A percentile compares a stretch with the other conserved stretches of the same genome.
Evolutionary conservation across 108 stramenopile species (phyloP).

Genomic region (Cyclotella sp.): DNA sequence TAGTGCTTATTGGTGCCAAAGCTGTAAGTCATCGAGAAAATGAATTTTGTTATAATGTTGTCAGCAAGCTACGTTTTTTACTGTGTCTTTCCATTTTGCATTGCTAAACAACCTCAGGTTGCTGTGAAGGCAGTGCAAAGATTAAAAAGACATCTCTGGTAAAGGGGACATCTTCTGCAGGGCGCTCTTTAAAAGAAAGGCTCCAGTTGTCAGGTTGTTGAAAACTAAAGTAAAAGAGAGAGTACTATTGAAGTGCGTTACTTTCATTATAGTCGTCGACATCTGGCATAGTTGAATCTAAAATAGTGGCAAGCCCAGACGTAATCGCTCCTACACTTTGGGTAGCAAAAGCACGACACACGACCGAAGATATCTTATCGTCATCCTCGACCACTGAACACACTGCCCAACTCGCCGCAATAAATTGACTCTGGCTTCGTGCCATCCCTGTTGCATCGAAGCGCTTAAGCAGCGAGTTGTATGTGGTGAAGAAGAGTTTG

Average conservation of each 20-base stretch:
- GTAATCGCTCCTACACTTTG: constrained; percentile 42
- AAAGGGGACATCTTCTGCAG: too few relatives aligned
- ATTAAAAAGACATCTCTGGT: not conserved
- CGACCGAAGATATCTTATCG: constrained; percentile 13
- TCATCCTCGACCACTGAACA: constrained; percentile 20
- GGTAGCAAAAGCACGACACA: constrained; percentile 30
- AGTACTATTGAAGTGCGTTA: constrained; percentile 10
- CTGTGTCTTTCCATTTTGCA: not conserved
- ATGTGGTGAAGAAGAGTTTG: constrained; percentile 10
- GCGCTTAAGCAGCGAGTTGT: constrained; percentile 3
- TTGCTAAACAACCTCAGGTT: not conserved
- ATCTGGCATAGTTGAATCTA: constrained; percentile 4
- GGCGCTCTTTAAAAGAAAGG: too few relatives aligned
- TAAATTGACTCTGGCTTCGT: constrained; percentile 4
- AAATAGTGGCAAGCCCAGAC: constrained; percentile 37
- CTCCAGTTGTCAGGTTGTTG: too few relatives aligned
- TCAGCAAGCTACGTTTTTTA: not conserved
- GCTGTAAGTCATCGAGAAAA: constrained; percentile 61
- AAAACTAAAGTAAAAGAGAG: not conserved
- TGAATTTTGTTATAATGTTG: not conserved
- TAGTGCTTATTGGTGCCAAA: constrained; percentile 86
- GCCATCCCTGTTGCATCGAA: not conserved
- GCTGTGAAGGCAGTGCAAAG: not conserved
- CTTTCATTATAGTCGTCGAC: not conserved
- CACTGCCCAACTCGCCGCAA: constrained; percentile 41